Evolutionary conservation across 2,329 filamentous ascomycete genomes (phyloP).

Genomic region (Colletotrichum chlorophyti): DNA sequence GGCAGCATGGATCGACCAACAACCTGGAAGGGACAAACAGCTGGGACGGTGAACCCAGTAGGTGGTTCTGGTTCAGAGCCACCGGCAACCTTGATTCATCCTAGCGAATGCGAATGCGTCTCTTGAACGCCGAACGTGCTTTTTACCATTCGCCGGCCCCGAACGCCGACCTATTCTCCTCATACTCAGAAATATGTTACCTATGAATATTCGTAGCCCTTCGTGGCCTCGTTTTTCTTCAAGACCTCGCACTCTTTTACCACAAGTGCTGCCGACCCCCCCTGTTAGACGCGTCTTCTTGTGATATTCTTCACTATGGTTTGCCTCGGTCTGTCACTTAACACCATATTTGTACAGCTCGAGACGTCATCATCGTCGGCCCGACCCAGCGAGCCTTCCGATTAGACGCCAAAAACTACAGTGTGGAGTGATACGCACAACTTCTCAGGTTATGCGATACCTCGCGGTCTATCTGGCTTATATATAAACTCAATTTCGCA

Average conservation of each 20-base stretch:
- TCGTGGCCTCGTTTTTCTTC: not conserved
- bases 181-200: too few species aligned
- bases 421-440: not conserved
- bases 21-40: slow-evolving; percentile 17
- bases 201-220: not conserved
- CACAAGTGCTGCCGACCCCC: not conserved
- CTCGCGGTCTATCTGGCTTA: too few species aligned
- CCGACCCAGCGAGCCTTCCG: not conserved
- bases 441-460: not conserved
- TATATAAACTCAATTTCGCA: too few species aligned
- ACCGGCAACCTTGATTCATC: too few species aligned
- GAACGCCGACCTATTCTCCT: slow-evolving; percentile 21
- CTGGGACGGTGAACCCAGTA: not conserved
- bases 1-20: slow-evolving; percentile 19
- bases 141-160: slow-evolving; percentile 13
- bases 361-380: not conserved
- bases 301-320: slow-evolving; percentile 11
- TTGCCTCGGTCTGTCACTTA: not conserved
- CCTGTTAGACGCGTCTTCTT: not conserved
- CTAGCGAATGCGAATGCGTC: slow-evolving; percentile 14
- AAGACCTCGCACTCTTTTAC: not conserved
- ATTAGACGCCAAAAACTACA: not conserved
- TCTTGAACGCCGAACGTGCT: slow-evolving; percentile 25
- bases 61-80: slow-evolving; percentile 1
- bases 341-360: not conserved